Base-by-base conservation (phyloP, 305 asterid species). In the Fraxinus platypoda region DNA sequence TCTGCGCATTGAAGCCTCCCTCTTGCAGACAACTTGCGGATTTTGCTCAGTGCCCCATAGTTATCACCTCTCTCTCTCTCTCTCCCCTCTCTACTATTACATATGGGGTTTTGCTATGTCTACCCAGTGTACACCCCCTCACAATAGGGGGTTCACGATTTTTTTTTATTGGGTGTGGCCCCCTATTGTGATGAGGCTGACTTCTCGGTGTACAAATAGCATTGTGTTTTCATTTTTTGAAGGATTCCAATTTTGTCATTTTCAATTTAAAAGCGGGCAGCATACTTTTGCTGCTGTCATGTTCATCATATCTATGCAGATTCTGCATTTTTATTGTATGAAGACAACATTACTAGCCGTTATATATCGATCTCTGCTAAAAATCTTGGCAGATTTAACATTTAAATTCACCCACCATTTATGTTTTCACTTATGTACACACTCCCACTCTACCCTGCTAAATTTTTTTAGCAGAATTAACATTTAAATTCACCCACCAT, bases 1-100 rank as follows among this genome's bases (percentile, higher is more conserved):
- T 83, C 83, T 81, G 85, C 38, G 91, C 93, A 92, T 92, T 92
- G 80, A 91, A 82, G 81, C 82, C 59, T 25, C 17, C 68, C 34
- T 30, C 31, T 52, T 31, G 37, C 74, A 80, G 54, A 79, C 86
- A 88, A 88, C 68, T 88, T 92, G 93, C 92, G 86, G 91, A 83
- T 80, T 52, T 81, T 87, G 83, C 38, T 78, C 88, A 78, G 78
- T 83, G 86, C 87, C 83, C 81, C 85, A 74, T 84, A 84, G 78
- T 88, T 74, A 84, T 80, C 81, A 34, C 78, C 6, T 49, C 79
- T 74, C 46, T 74, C 82, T 79, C 25, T 26, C 68, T 28, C 57
- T 12, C 54, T 26, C 70, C 15, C 12, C 38, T 34, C 57, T 3
- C 52, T 41, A 2, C 1, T 2, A 43, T 0, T 12, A 12, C 1